Evolutionary conservation across 2,329 filamentous ascomycete genomes (phyloP).

Genomic region (Apiospora marii): DNA sequence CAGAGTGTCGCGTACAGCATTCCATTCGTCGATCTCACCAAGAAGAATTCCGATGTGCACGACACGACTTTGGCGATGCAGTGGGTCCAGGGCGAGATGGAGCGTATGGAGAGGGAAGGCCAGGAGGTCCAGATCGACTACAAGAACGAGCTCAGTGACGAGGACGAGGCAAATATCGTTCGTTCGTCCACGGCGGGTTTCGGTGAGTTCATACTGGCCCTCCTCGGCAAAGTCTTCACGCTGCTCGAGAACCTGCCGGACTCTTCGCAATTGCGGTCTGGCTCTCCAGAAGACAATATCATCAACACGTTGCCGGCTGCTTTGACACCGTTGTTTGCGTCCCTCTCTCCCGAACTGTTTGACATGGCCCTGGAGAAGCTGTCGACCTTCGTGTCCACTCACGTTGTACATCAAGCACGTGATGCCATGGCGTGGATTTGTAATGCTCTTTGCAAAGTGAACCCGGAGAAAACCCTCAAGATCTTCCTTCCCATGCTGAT

Average conservation of each 20-base stretch:
- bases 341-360: slow-evolving; percentile 90
- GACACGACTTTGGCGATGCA: slow-evolving; percentile 82
- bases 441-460: slow-evolving; percentile 94
- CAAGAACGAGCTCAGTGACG: slow-evolving; percentile 78
- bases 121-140: slow-evolving; percentile 89
- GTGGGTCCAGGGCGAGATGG: slow-evolving; percentile 95
- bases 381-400: slow-evolving; percentile 87
- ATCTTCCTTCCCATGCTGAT: slow-evolving; percentile 90
- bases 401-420: slow-evolving; percentile 95
- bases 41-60: slow-evolving; percentile 71
- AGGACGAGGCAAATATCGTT: slow-evolving; percentile 86
- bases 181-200: slow-evolving; percentile 95
- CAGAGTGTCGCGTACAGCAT: slow-evolving; percentile 97
- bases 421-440: slow-evolving; percentile 99
- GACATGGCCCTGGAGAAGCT: slow-evolving; percentile 93
- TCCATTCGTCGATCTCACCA: slow-evolving; percentile 83
- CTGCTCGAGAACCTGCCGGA: slow-evolving; percentile 95
- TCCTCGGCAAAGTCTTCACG: slow-evolving; percentile 94
- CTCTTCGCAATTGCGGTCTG: slow-evolving; percentile 83
- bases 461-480: slow-evolving; percentile 91
- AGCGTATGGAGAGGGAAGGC: slow-evolving; percentile 88
- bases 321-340: slow-evolving; percentile 87
- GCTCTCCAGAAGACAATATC: slow-evolving; percentile 94
- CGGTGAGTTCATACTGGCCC: slow-evolving; percentile 88
- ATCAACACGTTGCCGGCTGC: slow-evolving; percentile 95